Base-by-base conservation (phyloP, 2,329 filamentous ascomycete species). In the Penicillium olsonii region DNA sequence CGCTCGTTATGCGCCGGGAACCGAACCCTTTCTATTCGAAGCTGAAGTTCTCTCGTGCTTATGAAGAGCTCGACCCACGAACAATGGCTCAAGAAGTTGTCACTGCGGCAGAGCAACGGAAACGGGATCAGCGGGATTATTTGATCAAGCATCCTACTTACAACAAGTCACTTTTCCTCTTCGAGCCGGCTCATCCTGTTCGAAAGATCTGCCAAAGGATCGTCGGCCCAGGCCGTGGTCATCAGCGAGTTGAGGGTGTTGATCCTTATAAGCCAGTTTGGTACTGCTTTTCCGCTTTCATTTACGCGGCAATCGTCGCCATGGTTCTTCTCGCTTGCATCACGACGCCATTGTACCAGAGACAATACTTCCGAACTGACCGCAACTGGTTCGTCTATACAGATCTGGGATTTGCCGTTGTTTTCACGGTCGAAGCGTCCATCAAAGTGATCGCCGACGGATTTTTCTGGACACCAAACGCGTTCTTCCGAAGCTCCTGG, bases 281-380 rank as follows among this genome's bases (percentile, higher is more conserved):
- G 92, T 96, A 96, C 67, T 78, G 84, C 0, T 95, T 97, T 68
- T 96, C 94, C 0, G 90, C 90, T 3, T 88, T 99, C 62, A 89
- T 97, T 47, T 99, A 99, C 68, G 85, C 87, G 19, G 88, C 90
- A 12, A 96, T 99, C 55, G 89, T 97, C 35, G 89, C 90, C 42
- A 99, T 99, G 95, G 94, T 99, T n/a, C 73, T 96, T 37, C 81
- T 99, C 43, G 94, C 94, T 24, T 99, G 92, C 65, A 80, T 97
- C 42, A 96, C 92, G 1, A 99, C 94, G 1, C 94, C 94, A 0
- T 76, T 99, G 14, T 99, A 95, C 67, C 94, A 99, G 67, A 90
- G 88, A 67, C 81, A 91, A 59, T 95, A 96, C 65, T 92, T 92
- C 61, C 69, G 82, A 45, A 75, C 69, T 5, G 84, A 84, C 64